Evolutionary conservation across 306 rosid genomes (phyloP), one percentile per base, ranked within the genome.

Genomic region (Dalbergia oliveri): DNA sequence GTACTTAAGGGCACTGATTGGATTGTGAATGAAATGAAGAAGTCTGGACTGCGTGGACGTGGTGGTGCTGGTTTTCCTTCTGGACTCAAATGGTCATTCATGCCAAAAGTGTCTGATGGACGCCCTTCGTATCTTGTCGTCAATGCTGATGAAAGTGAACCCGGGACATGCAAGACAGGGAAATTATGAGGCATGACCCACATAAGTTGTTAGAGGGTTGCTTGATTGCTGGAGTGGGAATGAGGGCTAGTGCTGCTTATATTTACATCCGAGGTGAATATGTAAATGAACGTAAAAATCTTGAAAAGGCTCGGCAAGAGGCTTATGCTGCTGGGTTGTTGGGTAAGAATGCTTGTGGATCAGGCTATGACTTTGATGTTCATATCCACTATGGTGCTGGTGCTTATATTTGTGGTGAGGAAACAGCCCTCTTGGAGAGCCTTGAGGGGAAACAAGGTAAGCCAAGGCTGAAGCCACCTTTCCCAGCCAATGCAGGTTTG

Each of bases 371-470:
- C 84, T 95, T 93, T 86, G 98, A 95, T 78, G 98, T 95, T 43
- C 94, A 95, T 83, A 95, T 95, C 83, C 99, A 95, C 84, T 95
- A 57, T 73, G 99, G 99, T 69, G 99, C 98, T 60, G 99, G 99
- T 80, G 98, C 99, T 75, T 95, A 95, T 85, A 95, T 95, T 72
- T 95, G 99, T 65, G 99, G 99, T 50, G 99, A 95, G 88, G 99
- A 95, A 85, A 95, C 98, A 19, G 98, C 99, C 21, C 96, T 95
- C 49, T 80, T 95, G 85, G 99, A 95, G 89, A 95, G 99, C 78
- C 98, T 95, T 77, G 99, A 95, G 90, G 99, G 99, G 85, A 95
- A 93, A 78, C 99, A 95, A 88, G 99, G 99, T 68, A 95, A 95
- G 61, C 99, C 99, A 58, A 87, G 99, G 90, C 78, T 95, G 88